Evolutionary conservation across 2,329 filamentous ascomycete species (phyloP), one percentile per base, ranked within the genome.

Genomic region (Colletotrichum sp.): DNA sequence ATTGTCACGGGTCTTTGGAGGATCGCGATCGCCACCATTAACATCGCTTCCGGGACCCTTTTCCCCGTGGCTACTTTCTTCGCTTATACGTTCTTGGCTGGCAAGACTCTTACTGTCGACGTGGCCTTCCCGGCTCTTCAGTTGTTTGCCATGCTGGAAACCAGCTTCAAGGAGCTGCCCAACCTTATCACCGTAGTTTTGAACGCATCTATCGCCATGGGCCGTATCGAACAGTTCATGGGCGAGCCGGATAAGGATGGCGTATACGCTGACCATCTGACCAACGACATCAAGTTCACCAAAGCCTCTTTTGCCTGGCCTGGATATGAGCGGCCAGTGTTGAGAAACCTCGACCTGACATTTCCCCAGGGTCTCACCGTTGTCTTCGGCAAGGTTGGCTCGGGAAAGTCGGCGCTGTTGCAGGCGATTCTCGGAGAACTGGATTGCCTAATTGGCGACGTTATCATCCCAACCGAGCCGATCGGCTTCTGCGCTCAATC

Each of bases 101-200:
- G 92, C 0, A 88, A 91, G 64, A 90, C 92, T 1, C 85, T 98
- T 10, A 92, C 92, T 0, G 92, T 98, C 43, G 94, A 98, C 76
- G 89, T 98, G 30, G 96, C 96, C 12, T 98, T 98, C 82, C 96
- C 96, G 0, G 95, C 96, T 0, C 87, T 98, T 3, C 93, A 96
- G 76, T 88, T 98, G 0, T 98, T 98, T 80, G 87, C 88, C 2
- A 92, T 96, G 87, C 86, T 98, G 13, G 94, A 96, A 79, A 88
- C 86, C 2, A 94, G 92, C 76, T 86, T 98, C 65, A 92, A 93
- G 71, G 94, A 96, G 68, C 85, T 98, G 1, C 96, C 96, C 3
- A 88, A 91, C 34, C 86, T 98, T 12, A 92, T 98, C 59, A 95
- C 94, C 0, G 91, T 93, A 0, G 85, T 96, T 6, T 89, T 98